Evolutionary conservation across 1,139 yeast species (phyloP).

Genomic region (Geotrichum fermentans): DNA sequence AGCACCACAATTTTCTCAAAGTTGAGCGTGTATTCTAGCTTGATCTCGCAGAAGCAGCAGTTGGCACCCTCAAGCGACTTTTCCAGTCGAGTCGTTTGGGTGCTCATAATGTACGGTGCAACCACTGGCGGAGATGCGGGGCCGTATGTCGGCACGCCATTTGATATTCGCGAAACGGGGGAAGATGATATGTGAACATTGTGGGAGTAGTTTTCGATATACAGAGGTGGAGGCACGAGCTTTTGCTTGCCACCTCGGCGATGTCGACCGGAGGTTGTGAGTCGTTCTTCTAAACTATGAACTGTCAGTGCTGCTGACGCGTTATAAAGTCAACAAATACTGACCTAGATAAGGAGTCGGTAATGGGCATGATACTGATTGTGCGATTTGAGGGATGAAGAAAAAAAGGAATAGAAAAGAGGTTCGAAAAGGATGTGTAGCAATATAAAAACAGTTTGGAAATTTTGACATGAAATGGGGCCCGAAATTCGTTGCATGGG

Average conservation of each 20-base stretch:
- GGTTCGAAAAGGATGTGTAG: constrained; percentile 8
- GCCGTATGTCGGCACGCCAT: constrained; percentile 1
- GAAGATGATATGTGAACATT: constrained; percentile 3
- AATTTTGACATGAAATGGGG: constrained; percentile 14
- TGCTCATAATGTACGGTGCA: constrained; percentile 16
- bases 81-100: constrained; percentile 18
- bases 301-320: constrained; percentile 1
- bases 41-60: constrained; percentile 33
- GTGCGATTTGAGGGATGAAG: not conserved
- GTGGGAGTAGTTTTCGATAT: constrained; percentile 10
- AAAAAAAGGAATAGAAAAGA: constrained; percentile 1
- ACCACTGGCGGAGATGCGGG: constrained; percentile 16
- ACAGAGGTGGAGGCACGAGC: constrained; percentile 16
- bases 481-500: constrained; percentile 3
- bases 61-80: constrained; percentile 24
- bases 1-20: constrained; percentile 28
- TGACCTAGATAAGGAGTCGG: constrained; percentile 17
- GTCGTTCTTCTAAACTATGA: constrained; percentile 18
- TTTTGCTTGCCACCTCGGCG: constrained; percentile 1
- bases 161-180: not conserved
- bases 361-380: constrained; percentile 8
- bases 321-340: not conserved
- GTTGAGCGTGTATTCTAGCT: constrained; percentile 26
- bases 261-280: constrained; percentile 5
- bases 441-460: constrained; percentile 18